These are phyloP conservation scores for Boletus subparvulus DNA, from an alignment of 768 basidiomycete species.

Conservation along the genomic window DNA sequence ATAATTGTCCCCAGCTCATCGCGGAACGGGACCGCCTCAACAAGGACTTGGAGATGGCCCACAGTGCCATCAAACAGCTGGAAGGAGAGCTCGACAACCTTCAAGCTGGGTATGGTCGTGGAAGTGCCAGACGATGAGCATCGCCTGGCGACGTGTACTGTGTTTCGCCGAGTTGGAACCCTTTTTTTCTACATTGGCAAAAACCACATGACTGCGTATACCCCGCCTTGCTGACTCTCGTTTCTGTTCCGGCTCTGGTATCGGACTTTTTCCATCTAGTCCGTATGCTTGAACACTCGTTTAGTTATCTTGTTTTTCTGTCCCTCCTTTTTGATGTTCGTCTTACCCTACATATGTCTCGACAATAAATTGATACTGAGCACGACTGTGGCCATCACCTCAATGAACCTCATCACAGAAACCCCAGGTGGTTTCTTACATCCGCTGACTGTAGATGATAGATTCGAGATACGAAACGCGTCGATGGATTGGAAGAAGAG, in stretches of 20 bases:
- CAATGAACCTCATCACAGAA: too few species aligned
- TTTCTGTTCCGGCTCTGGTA: slow-evolving; percentile 15
- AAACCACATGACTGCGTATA: slow-evolving; percentile 22
- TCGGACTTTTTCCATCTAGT: slow-evolving; percentile 1
- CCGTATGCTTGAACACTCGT: slow-evolving; percentile 22
- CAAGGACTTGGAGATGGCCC: slow-evolving; percentile 94
- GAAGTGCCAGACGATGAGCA: slow-evolving; percentile 38
- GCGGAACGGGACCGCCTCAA: slow-evolving; percentile 98
- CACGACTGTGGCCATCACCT: background rate
- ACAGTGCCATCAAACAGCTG: slow-evolving; percentile 87
- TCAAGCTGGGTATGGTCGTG: slow-evolving; percentile 81
- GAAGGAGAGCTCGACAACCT: slow-evolving; percentile 90
- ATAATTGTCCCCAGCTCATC: slow-evolving; percentile 67
- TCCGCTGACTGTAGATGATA: too few species aligned
- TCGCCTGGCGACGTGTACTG: background rate
- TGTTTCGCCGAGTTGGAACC: slow-evolving; percentile 6
- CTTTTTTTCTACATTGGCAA: slow-evolving; percentile 3
- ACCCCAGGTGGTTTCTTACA: too few species aligned
- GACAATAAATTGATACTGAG: slow-evolving; percentile 10
- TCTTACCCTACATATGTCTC: slow-evolving; percentile 17
- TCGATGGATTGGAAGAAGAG: too few species aligned
- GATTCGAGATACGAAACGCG: too few species aligned
- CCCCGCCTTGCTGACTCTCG: slow-evolving; percentile 21
- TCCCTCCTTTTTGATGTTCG: slow-evolving; percentile 9
- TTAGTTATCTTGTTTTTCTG: slow-evolving; percentile 17